phyloP scores from a whole-genome alignment of 176 grass and related monocot species.

The Areca catechu region DNA sequence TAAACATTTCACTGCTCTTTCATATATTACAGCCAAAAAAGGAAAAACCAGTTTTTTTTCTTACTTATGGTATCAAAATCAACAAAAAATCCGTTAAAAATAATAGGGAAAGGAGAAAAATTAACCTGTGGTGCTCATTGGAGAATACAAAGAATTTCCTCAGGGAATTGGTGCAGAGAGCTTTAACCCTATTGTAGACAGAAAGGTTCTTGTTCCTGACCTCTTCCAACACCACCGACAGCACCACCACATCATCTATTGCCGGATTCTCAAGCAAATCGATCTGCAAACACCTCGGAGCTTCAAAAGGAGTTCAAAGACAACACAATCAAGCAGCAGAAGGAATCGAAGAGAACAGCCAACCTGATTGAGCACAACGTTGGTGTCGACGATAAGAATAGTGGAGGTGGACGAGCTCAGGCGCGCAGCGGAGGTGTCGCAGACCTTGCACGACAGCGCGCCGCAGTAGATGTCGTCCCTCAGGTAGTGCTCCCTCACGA shows the following conservation, averaged over 20 bases:
- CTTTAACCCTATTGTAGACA: constrained; percentile 80
- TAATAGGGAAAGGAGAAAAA: background rate
- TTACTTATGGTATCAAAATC: background rate
- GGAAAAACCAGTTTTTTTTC: background rate
- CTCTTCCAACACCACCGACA: constrained; percentile 83
- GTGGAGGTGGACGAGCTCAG: constrained; percentile 40
- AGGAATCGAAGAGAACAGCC: background rate
- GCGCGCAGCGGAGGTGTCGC: constrained; percentile 39
- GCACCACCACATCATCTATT: constrained; percentile 81
- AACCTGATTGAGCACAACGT: constrained; percentile 90
- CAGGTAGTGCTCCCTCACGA: constrained; percentile 97
- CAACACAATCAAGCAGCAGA: background rate
- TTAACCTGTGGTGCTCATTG: constrained; percentile 77
- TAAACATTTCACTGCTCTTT: no score
- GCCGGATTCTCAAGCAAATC: constrained; percentile 83
- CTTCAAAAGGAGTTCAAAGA: background rate
- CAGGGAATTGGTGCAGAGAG: constrained; percentile 64
- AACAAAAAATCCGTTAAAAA: background rate
- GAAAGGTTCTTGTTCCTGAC: constrained; percentile 90
- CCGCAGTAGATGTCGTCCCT: constrained; percentile 88
- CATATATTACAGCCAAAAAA: background rate
- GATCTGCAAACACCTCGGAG: constrained; percentile 33
- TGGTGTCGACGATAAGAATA: constrained; percentile 87
- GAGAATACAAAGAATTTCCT: constrained; percentile 87
- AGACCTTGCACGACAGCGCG: constrained; percentile 47